Base-by-base conservation (phyloP, 371 early-diverging fungal species). In the Mortierella sp. region DNA sequence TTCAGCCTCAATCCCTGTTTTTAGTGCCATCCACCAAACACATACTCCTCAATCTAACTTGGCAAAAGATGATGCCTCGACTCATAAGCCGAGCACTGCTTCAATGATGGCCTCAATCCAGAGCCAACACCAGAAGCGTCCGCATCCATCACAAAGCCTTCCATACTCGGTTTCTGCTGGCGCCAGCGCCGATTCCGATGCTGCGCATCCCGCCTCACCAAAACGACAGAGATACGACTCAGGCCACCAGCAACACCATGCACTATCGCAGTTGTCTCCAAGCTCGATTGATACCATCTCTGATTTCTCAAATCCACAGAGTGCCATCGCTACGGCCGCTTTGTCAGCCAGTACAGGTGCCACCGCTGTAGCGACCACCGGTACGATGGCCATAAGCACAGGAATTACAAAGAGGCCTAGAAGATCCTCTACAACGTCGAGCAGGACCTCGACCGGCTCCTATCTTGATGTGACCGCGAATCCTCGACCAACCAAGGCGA, bases 181-280 rank as follows among this genome's bases (percentile, higher is more conserved):
- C 31, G 26, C 31, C 42, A 31, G 7, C 17, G 26, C 28, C 31
- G n/a, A 55, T n/a, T 23, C 22, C 22, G 49, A 53, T 49, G 31
- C 26, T 43, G 29, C 43, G 19, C 66, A 67, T 51, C 73, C 63
- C 6, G 56, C 43, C 13, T 66, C 79, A 0, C 79, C 73, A 19
- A 69, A 63, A 23, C 58, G 73, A 28, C 53, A 61, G 34, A 54
- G 79, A 37, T 59, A 65, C n/a, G 61, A 70, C 19, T 72, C 79
- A 1, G 47, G 49, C n/a, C 68, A 68, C 47, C 70, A 70, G 29
- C 64, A 62, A 12, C 61, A 43, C 45, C 55, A 61, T n/a, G 60
- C 64, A 6, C 12, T 68, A 37, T 42, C 64, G 31, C 68, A 68
- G 43, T 29, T 74, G 34, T 66, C 73, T 34, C 73, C 73, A 17